These are phyloP conservation scores for Clarireedia homoeocarpa DNA, from an alignment of 2,329 filamentous ascomycete genomes.

Conservation along the genomic window DNA sequence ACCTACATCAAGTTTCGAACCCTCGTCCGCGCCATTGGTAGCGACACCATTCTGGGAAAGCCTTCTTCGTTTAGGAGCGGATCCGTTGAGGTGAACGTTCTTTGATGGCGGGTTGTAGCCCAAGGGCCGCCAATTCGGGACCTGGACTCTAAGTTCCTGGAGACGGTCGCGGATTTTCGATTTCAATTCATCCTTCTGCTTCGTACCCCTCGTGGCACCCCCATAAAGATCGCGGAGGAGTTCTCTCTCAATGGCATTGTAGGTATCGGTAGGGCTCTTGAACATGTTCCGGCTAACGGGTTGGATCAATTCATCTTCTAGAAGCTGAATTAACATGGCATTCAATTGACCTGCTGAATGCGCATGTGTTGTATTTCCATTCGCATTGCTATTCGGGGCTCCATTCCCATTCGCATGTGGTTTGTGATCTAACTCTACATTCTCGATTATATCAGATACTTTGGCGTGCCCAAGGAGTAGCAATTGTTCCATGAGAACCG, in stretches of 20 bases:
- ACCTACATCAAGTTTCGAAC: conserved; percentile 44
- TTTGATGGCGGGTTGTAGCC: conserved; percentile 4
- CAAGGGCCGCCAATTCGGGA: conserved; percentile 25
- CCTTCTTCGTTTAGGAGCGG: conserved; percentile 43
- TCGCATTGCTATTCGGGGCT: conserved; percentile 17
- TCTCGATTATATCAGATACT: conserved; percentile 60
- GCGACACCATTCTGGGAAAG: conserved; percentile 40
- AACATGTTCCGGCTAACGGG: conserved; percentile 51
- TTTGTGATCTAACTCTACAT: conserved; percentile 37
- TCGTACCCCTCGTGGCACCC: conserved; percentile 50
- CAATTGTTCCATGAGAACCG: conserved; percentile 66
- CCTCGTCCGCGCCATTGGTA: conserved; percentile 33
- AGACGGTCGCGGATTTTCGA: conserved; percentile 47
- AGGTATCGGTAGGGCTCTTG: conserved; percentile 52
- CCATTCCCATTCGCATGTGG: conserved; percentile 28
- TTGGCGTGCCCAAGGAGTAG: conserved; percentile 71
- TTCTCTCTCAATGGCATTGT: conserved; percentile 54
- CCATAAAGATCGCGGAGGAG: conserved; percentile 47
- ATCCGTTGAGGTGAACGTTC: conserved; percentile 22
- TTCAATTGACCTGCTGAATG: conserved; percentile 33
- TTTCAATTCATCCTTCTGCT: conserved; percentile 57
- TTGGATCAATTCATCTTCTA: conserved; percentile 61
- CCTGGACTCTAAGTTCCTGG: conserved; percentile 41
- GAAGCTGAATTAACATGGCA: conserved; percentile 38
- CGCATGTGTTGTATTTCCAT: conserved; percentile 4